phyloP scores from a whole-genome alignment of 257 asterid species.

The Verbascum thapsus region DNA sequence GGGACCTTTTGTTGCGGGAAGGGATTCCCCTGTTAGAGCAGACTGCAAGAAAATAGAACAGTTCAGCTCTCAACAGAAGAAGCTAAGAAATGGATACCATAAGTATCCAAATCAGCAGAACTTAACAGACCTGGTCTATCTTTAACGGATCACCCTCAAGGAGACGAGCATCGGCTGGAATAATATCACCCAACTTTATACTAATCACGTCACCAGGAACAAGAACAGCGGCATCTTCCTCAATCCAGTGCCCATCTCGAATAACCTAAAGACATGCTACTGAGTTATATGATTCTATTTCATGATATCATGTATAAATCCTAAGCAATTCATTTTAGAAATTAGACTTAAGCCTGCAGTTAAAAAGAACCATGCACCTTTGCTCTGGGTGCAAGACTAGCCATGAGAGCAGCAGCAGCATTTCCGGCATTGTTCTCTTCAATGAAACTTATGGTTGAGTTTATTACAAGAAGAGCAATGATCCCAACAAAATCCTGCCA shows the following conservation, averaged over 20 bases:
- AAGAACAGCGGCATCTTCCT: slow-evolving; percentile 70
- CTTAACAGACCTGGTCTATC: slow-evolving; percentile 63
- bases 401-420: slow-evolving; percentile 68
- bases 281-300: background rate
- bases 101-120: slow-evolving; percentile 16
- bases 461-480: slow-evolving; percentile 48
- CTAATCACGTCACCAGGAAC: slow-evolving; percentile 88
- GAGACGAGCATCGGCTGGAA: slow-evolving; percentile 89
- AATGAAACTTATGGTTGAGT: slow-evolving; percentile 62
- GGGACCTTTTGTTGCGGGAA: slow-evolving; percentile 63
- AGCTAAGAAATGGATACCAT: background rate
- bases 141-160: slow-evolving; percentile 84
- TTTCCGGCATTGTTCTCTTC: slow-evolving; percentile 66
- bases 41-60: slow-evolving; percentile 45
- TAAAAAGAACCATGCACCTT: slow-evolving; percentile 36
- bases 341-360: background rate
- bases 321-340: background rate
- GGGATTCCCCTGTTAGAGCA: slow-evolving; percentile 83
- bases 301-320: slow-evolving; percentile 8
- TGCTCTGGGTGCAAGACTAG: slow-evolving; percentile 59
- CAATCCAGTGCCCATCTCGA: slow-evolving; percentile 75
- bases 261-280: slow-evolving; percentile 45
- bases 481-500: slow-evolving; percentile 67
- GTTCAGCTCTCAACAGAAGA: slow-evolving; percentile 17
- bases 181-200: slow-evolving; percentile 74